These are phyloP conservation scores for Phytophthora idaei DNA, from an alignment of 352 stramenopile species.

Conservation along the genomic window DNA sequence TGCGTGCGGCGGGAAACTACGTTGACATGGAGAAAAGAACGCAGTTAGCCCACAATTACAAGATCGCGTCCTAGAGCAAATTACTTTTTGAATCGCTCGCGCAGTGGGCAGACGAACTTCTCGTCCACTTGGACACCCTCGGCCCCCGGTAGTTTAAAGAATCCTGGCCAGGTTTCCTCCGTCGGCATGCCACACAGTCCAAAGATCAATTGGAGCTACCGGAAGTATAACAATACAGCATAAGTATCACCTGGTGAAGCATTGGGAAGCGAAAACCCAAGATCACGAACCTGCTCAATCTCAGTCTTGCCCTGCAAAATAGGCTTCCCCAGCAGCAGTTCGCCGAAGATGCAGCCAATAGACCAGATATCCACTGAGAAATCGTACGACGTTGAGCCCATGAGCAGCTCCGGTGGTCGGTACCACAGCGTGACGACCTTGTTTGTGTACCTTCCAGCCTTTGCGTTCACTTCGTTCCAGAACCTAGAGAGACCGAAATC, in stretches of 20 bases:
- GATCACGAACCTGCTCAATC: constrained; percentile 69
- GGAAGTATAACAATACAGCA: constrained; percentile 1
- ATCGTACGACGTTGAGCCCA: constrained; percentile 93
- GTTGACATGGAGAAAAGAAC: neutral
- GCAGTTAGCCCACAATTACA: neutral
- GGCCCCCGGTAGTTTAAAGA: constrained; percentile 74
- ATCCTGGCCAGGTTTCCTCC: constrained; percentile 81
- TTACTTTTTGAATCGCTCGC: constrained; percentile 84
- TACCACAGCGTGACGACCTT: constrained; percentile 97
- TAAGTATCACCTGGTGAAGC: constrained; percentile 1
- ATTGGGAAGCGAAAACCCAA: too few species aligned
- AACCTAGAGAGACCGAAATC: constrained; percentile 86
- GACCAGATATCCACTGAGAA: constrained; percentile 95
- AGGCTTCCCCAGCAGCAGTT: constrained; percentile 79
- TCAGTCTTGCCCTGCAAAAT: constrained; percentile 85
- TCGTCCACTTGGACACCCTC: constrained; percentile 76
- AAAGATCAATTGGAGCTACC: constrained; percentile 81
- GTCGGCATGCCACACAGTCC: constrained; percentile 77
- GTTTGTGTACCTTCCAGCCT: constrained; percentile 90
- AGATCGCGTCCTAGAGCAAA: neutral
- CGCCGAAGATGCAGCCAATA: constrained; percentile 89
- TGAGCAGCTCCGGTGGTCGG: constrained; percentile 91
- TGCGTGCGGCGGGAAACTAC: constrained; percentile 75
- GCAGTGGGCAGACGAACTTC: constrained; percentile 76
- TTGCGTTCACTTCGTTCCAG: constrained; percentile 87